Conservation (phyloP, 139 green algal species). For the Chlamydomonas incerta region DNA sequence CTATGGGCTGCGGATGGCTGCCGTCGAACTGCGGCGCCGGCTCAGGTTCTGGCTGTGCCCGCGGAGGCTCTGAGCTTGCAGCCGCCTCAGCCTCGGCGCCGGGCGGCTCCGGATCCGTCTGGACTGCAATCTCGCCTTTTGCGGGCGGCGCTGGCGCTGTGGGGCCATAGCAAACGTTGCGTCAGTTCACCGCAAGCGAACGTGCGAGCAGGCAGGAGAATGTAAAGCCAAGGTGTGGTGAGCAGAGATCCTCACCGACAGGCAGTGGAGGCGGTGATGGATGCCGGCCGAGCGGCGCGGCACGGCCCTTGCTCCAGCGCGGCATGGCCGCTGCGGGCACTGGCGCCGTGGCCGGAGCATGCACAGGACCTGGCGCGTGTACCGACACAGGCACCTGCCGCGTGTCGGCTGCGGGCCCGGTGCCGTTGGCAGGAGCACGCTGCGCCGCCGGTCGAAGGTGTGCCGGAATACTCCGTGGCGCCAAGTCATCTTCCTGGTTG, state of each 20-base stretch:
- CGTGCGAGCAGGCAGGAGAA: too few species aligned
- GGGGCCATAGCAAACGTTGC: too few species aligned
- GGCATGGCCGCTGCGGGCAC: not conserved
- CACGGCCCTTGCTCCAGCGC: slow-evolving; percentile 16
- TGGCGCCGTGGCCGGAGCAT: not conserved
- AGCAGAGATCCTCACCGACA: too few species aligned
- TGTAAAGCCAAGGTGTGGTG: too few species aligned
- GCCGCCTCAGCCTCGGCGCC: not conserved
- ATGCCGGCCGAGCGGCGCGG: slow-evolving; percentile 18
- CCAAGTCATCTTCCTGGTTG: slow-evolving; percentile 9
- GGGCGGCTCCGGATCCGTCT: slow-evolving; percentile 17
- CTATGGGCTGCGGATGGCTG: not conserved
- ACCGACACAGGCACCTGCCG: too few species aligned
- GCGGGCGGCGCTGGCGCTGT: not conserved
- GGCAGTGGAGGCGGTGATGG: not conserved
- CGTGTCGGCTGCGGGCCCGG: too few species aligned
- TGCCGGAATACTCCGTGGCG: not conserved
- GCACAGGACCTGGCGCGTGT: not conserved
- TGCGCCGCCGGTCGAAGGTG: slow-evolving; percentile 1
- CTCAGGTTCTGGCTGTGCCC: not conserved
- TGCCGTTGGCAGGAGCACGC: too few species aligned
- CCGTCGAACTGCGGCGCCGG: too few species aligned
- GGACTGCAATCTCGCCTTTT: not conserved
- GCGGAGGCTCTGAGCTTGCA: not conserved
- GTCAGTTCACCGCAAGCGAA: too few species aligned